Evolutionary conservation across 2,329 filamentous ascomycete genomes (phyloP).

Genomic region (Allantophomopsis lycopodina): DNA sequence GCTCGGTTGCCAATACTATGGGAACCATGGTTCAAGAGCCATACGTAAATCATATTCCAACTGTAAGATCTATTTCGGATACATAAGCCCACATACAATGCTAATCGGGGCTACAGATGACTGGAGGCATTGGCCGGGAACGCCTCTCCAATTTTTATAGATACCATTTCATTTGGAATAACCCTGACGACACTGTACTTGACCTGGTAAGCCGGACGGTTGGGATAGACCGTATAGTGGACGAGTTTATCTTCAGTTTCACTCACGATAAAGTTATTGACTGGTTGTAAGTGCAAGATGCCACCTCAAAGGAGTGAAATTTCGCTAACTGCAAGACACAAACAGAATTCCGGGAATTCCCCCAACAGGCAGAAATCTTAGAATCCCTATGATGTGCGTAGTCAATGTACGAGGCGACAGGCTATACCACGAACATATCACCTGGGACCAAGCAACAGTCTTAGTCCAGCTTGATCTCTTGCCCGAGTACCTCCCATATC

Average conservation of each 20-base stretch:
- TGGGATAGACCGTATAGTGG: conserved; percentile 57
- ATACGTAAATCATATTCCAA: conserved; percentile 68
- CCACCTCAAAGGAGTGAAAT: not conserved
- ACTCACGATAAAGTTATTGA: conserved; percentile 52
- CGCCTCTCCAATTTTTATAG: conserved; percentile 54
- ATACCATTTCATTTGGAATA: conserved; percentile 62
- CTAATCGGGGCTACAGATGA: conserved; percentile 25
- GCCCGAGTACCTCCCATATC: conserved; percentile 51
- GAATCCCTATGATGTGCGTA: conserved; percentile 49
- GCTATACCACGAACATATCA: conserved; percentile 57
- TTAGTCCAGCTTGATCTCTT: conserved; percentile 47
- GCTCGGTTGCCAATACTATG: conserved; percentile 62
- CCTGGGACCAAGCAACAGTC: conserved; percentile 54
- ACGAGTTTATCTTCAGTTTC: conserved; percentile 54
- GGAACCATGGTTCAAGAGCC: conserved; percentile 69
- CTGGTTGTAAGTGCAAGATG: conserved; percentile 50
- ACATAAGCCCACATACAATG: too few species aligned
- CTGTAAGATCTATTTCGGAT: conserved; percentile 29
- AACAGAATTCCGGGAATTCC: conserved; percentile 41
- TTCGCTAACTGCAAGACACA: too few species aligned
- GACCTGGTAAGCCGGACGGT: conserved; percentile 60
- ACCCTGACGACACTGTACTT: conserved; percentile 51
- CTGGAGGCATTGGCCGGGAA: conserved; percentile 55
- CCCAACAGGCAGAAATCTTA: conserved; percentile 35
- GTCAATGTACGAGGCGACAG: conserved; percentile 57